phyloP scores from a whole-genome alignment of 495 filamentous ascomycete species.

The Staphylotrichum longicolle region DNA sequence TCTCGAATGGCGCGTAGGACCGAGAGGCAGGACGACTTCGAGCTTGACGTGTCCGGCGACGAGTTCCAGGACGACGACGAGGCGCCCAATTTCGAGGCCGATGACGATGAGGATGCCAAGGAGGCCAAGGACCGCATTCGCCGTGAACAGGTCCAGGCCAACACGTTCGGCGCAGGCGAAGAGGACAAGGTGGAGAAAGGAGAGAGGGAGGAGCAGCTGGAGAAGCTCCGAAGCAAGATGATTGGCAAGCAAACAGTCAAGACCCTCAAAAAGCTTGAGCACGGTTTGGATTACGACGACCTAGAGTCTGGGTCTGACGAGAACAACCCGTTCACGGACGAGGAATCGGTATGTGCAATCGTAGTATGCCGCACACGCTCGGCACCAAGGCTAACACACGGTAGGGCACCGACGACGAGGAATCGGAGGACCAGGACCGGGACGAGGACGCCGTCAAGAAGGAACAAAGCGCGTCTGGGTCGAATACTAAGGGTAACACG shows the following conservation, averaged over 20 bases:
- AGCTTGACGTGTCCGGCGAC: conserved; percentile 57
- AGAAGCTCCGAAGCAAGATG: conserved; percentile 63
- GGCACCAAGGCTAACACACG: conserved; percentile 15
- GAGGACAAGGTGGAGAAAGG: conserved; percentile 84
- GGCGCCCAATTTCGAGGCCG: conserved; percentile 70
- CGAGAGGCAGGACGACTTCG: conserved; percentile 56
- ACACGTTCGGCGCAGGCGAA: conserved; percentile 79
- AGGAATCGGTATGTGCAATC: conserved; percentile 42
- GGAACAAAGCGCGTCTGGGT: conserved; percentile 61
- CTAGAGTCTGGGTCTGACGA: conserved; percentile 53
- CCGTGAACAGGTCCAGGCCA: conserved; percentile 81
- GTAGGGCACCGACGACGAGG: conserved; percentile 41
- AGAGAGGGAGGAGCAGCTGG: conserved; percentile 65
- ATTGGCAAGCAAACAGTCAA: conserved; percentile 75
- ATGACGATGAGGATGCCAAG: conserved; percentile 80
- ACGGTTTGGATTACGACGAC: conserved; percentile 80
- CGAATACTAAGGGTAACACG: conserved; percentile 66
- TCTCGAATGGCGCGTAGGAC: conserved; percentile 49
- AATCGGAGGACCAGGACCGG: conserved; percentile 43
- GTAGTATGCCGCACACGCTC: background rate
- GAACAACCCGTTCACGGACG: conserved; percentile 62
- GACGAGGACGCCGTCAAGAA: conserved; percentile 70
- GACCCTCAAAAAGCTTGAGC: conserved; percentile 76
- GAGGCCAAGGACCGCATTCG: conserved; percentile 83
- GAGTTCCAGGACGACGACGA: conserved; percentile 75